Percentiles rank a stretch among this genome's conserved stretches.
phyloP scores from a whole-genome alignment of 805 yeast genomes.

The Suhomyces vadensis region DNA sequence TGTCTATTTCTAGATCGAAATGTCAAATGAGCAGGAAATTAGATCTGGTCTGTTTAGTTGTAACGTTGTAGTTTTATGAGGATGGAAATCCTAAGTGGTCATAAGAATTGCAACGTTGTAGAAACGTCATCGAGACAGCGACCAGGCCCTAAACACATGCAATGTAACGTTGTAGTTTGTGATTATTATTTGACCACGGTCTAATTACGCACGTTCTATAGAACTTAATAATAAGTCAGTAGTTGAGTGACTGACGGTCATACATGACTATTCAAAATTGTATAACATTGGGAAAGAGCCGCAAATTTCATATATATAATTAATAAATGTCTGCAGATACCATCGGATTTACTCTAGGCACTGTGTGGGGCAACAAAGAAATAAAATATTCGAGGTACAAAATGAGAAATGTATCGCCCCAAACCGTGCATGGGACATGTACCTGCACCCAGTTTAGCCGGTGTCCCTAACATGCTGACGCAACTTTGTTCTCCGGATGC shows the following conservation, averaged over 20 bases:
- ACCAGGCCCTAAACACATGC: no score
- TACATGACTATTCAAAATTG: no score
- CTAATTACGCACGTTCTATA: no score
- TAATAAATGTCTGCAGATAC: constrained; percentile 1
- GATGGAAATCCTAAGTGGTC: not conserved
- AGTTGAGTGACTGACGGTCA: no score
- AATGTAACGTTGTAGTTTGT: no score
- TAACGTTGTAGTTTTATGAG: not conserved
- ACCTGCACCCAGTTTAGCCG: no score
- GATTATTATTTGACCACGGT: no score
- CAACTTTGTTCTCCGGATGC: no score
- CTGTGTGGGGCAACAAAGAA: not conserved
- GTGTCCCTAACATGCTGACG: not conserved
- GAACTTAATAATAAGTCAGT: no score
- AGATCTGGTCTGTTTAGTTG: not conserved
- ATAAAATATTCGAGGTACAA: not conserved
- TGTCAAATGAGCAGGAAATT: not conserved
- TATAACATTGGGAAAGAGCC: not conserved
- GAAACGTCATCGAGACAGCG: no score
- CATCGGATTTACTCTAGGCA: not conserved
- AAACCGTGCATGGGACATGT: no score
- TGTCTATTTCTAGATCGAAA: no score
- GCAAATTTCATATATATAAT: not conserved
- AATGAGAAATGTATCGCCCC: not conserved
- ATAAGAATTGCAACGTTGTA: not conserved